Conservation (phyloP, 2,329 filamentous ascomycete genomes). For the Paraconiothyrium sp. region DNA sequence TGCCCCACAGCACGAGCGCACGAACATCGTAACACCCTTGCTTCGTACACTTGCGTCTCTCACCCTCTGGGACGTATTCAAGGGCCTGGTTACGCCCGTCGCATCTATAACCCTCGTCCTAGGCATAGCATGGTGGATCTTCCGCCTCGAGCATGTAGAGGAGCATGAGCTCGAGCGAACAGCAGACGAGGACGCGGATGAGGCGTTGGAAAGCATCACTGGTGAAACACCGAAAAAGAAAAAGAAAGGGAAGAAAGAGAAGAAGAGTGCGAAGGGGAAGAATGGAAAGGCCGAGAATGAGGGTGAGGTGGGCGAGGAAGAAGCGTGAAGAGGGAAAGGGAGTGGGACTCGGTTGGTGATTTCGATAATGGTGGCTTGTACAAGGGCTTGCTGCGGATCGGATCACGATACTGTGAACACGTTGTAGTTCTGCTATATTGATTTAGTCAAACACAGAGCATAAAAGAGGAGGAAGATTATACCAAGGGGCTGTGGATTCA, state of each 20-base stretch:
- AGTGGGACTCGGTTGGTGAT: neutral
- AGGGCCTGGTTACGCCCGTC: slow-evolving; percentile 15
- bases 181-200: slow-evolving; percentile 41
- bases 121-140: slow-evolving; percentile 28
- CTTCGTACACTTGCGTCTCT: slow-evolving; percentile 46
- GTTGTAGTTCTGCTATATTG: neutral
- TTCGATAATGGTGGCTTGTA: too few species aligned
- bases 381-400: too few species aligned
- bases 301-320: neutral
- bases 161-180: slow-evolving; percentile 39
- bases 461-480: too few species aligned
- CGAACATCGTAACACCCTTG: slow-evolving; percentile 54
- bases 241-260: slow-evolving; percentile 22
- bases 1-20: slow-evolving; percentile 43
- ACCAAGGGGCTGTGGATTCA: too few species aligned
- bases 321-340: neutral
- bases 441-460: neutral
- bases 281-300: neutral
- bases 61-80: slow-evolving; percentile 29
- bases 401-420: neutral
- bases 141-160: slow-evolving; percentile 35
- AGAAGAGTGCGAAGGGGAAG: neutral
- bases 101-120: slow-evolving; percentile 16
- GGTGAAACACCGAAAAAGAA: slow-evolving; percentile 19
- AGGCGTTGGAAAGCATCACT: slow-evolving; percentile 37